Percentiles rank a stretch among this genome's conserved stretches.
Conservation (phyloP, 192 early-diverging fungal genomes). For the Kickxella alabastrina region DNA sequence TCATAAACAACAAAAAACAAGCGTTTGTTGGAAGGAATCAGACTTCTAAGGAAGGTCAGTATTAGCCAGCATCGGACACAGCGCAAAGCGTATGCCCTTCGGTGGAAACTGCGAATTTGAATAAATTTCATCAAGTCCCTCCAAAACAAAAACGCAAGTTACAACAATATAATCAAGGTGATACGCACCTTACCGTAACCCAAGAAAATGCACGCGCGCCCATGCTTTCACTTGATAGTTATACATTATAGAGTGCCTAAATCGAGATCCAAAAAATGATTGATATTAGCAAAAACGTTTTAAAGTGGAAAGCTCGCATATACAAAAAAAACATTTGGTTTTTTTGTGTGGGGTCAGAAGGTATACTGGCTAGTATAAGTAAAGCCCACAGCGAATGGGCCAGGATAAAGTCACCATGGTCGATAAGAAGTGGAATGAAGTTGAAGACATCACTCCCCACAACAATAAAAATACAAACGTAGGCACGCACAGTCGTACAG, state of each 20-base stretch:
- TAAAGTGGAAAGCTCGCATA: too few relatives aligned
- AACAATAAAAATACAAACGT: not conserved
- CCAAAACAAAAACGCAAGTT: not conserved
- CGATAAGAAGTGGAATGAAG: constrained; percentile 47
- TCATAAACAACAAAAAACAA: not conserved
- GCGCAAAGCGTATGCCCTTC: constrained; percentile 18
- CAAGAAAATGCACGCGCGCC: too few relatives aligned
- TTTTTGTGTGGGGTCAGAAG: constrained; percentile 21
- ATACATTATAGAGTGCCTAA: too few relatives aligned
- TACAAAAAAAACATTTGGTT: too few relatives aligned
- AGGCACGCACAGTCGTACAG: too few relatives aligned
- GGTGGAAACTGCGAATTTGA: constrained; percentile 53
- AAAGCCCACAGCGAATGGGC: constrained; percentile 50
- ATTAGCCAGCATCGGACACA: constrained; percentile 32
- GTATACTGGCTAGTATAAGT: constrained; percentile 54
- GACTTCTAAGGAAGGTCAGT: constrained; percentile 52
- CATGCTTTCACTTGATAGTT: too few relatives aligned
- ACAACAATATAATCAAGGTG: not conserved
- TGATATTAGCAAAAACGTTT: too few relatives aligned
- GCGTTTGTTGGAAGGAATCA: constrained; percentile 12
- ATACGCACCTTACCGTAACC: not conserved
- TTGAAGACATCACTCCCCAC: constrained; percentile 40
- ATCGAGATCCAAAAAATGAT: too few relatives aligned
- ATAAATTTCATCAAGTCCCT: constrained; percentile 28
- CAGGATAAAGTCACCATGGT: constrained; percentile 39